These are phyloP conservation scores for Ophiognomonia clavigignenti-juglandacearum DNA, from an alignment of 2,329 filamentous ascomycete genomes.

Conservation along the genomic window DNA sequence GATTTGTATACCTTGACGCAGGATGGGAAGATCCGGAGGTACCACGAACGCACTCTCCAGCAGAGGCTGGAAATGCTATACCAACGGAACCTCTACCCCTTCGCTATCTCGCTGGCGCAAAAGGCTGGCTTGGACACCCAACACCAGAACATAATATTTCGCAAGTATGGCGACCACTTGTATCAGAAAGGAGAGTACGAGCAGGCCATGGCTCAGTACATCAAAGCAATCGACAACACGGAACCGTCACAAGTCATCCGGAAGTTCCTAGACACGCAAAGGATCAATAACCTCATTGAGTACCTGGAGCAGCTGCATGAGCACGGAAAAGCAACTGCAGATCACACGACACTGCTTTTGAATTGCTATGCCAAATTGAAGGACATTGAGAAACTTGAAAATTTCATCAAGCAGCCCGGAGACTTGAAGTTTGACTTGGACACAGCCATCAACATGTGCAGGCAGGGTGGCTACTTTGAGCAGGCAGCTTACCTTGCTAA, in stretches of 20 bases:
- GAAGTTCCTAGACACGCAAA: conserved; percentile 95
- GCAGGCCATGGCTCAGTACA: conserved; percentile 97
- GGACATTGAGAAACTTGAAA: conserved; percentile 91
- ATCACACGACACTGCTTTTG: conserved; percentile 88
- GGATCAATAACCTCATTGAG: conserved; percentile 95
- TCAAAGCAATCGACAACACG: conserved; percentile 91
- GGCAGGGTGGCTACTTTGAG: conserved; percentile 93
- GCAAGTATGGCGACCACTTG: conserved; percentile 88
- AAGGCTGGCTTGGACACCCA: conserved; percentile 75
- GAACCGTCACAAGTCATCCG: conserved; percentile 95
- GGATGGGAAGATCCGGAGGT: conserved; percentile 84
- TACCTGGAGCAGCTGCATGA: conserved; percentile 96
- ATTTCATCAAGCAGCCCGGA: conserved; percentile 92
- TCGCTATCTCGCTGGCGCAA: conserved; percentile 89
- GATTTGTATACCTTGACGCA: conserved; percentile 86
- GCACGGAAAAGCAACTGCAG: conserved; percentile 84
- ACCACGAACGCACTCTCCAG: conserved; percentile 84
- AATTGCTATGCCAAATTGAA: conserved; percentile 99
- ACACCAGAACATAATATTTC: conserved; percentile 87
- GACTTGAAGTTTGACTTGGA: conserved; percentile 96
- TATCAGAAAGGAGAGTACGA: conserved; percentile 97
- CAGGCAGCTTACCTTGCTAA: conserved; percentile 94
- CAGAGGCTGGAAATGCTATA: conserved; percentile 93
- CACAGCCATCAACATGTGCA: conserved; percentile 94
- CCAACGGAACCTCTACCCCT: conserved; percentile 84